Conservation (phyloP, 768 basidiomycete genomes). For the Tulasnella sp. region DNA sequence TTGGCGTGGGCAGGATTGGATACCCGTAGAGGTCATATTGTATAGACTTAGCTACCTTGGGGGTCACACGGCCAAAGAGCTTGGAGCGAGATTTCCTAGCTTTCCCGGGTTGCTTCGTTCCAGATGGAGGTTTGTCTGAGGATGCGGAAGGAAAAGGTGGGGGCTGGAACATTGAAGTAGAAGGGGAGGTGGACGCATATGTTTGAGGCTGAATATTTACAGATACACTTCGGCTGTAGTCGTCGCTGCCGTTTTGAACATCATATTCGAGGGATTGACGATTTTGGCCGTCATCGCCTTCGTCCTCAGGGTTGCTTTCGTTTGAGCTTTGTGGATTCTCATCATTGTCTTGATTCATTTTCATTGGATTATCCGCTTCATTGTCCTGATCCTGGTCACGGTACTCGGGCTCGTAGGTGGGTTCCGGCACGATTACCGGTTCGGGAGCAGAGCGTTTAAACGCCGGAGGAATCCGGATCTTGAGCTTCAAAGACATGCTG, state of each 20-base stretch:
- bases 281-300: not conserved
- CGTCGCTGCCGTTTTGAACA: not conserved
- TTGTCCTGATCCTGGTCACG: not conserved
- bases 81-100: not conserved
- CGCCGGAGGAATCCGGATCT: slow-evolving; percentile 3
- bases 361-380: no score
- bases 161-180: not conserved
- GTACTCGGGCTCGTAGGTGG: not conserved
- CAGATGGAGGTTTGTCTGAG: not conserved
- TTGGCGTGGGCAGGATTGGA: slow-evolving; percentile 21
- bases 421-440: not conserved
- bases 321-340: no score
- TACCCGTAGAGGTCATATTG: not conserved
- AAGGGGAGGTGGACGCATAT: no score
- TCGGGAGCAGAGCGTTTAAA: not conserved
- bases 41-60: not conserved
- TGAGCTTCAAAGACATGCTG: not conserved
- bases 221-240: not conserved
- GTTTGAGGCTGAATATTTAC: not conserved
- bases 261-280: not conserved
- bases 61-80: slow-evolving; percentile 1
- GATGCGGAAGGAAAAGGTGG: not conserved
- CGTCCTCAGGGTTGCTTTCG: slow-evolving; percentile 2
- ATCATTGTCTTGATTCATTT: no score
- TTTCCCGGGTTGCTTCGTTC: not conserved